Base-by-base conservation (phyloP, 73 alveolate species). In the Paramecium bursaria region DNA sequence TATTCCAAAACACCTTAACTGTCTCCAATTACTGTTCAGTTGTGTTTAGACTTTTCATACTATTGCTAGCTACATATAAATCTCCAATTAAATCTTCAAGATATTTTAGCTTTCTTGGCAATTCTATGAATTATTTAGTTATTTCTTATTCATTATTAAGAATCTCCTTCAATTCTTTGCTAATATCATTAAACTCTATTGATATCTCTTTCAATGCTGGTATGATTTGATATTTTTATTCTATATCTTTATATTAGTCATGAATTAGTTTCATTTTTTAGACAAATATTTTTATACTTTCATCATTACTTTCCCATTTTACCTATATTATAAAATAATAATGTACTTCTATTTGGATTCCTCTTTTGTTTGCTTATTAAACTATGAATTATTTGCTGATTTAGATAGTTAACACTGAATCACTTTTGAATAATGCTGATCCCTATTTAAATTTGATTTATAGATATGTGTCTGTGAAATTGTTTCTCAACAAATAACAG, bases 191-290 rank as follows among this genome's bases (percentile, higher is more conserved):
- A n/a, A n/a, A n/a, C 22, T 67, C 82, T 10, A 67, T 26, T 14
- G 44, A 42, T 3, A 67, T 11, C 4, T 67, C 82, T 67, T 67
- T 67, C 11, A 67, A 17, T 39, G 82, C 82, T 15, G 82, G 82
- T 42, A 67, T 17, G 14, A 67, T 67, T 27, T 67, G 60, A 67
- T 67, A 67, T 6, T 67, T 67, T 57, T 67, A 25, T 67, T 67
- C 9, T 9, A 39, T 39, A 14, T 67, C 44, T 3, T 30, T 17
- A 67, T 25, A 67, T 30, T 67, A 53, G 10, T 67, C 30, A 7
- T 42, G 21, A 21, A 15, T 39, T 25, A 25, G 6, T 14, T 67
- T 67, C 4, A 67, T 21, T 19, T 31, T 67, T 42, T 67, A 31
- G 33, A 67, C 15, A 67, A 25, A 39, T 67, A 0, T 39, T 19